A percentile compares a stretch with the other conserved stretches of the same genome.
Conservation (phyloP, 1,284 basidiomycete species). For the Apiotrichum laibachii region DNA sequence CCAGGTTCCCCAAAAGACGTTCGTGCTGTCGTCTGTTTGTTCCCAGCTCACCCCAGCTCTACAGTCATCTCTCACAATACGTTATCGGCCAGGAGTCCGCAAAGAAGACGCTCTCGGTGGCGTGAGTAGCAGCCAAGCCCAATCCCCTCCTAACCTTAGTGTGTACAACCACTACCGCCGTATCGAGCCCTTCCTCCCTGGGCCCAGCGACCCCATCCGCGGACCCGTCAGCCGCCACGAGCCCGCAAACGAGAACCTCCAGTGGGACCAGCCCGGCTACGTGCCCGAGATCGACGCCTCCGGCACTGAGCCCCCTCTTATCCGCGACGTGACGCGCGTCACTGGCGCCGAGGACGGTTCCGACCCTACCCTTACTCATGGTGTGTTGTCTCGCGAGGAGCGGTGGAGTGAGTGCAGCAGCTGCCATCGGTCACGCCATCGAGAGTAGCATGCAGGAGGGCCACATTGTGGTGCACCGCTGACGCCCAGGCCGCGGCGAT, state of each 20-base stretch:
- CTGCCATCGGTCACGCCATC: no score
- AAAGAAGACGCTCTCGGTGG: conserved; percentile 88
- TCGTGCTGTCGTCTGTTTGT: background rate
- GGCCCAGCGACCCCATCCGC: conserved; percentile 6
- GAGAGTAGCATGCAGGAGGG: no score
- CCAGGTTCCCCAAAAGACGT: conserved; percentile 21
- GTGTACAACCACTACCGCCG: conserved; percentile 92
- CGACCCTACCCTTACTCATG: conserved; percentile 43
- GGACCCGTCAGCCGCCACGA: background rate
- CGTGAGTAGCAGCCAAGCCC: conserved; percentile 58
- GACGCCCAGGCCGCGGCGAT: conserved; percentile 32
- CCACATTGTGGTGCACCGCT: background rate
- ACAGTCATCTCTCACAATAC: conserved; percentile 81
- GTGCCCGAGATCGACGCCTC: conserved; percentile 29
- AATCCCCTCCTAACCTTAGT: conserved; percentile 52
- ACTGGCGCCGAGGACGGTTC: conserved; percentile 31
- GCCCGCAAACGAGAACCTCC: conserved; percentile 7
- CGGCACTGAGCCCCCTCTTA: no score
- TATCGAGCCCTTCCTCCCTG: conserved; percentile 53
- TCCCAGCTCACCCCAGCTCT: conserved; percentile 57
- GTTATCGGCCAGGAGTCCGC: conserved; percentile 90
- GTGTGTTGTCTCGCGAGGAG: conserved; percentile 35
- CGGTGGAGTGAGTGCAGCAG: conserved; percentile 44
- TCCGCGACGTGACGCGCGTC: conserved; percentile 30
- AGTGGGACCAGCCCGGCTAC: conserved; percentile 28